Percentiles rank a stretch among this genome's conserved stretches.
phyloP scores from a whole-genome alignment of 1,139 yeast species.

The Hanseniaspora uvarum region DNA sequence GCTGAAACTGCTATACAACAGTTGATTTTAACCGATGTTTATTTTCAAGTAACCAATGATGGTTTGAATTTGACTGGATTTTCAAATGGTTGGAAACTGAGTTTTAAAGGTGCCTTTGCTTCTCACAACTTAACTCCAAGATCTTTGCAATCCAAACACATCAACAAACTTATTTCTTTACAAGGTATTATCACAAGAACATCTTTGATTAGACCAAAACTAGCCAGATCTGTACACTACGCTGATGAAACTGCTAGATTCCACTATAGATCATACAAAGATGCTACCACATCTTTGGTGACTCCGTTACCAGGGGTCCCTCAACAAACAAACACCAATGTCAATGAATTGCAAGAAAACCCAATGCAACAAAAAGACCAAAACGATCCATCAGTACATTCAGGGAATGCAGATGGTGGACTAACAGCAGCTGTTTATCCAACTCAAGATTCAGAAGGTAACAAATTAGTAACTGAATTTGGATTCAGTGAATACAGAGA shows the following conservation, averaged over 20 bases:
- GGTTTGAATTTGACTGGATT: constrained; percentile 16
- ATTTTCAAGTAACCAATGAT: constrained; percentile 18
- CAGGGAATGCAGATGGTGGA: constrained; percentile 25
- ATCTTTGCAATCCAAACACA: constrained; percentile 62
- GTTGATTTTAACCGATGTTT: constrained; percentile 55
- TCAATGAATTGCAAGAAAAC: constrained; percentile 85
- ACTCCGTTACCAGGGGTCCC: constrained; percentile 36
- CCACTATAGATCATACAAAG: constrained; percentile 85
- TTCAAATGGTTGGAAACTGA: constrained; percentile 35
- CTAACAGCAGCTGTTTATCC: constrained; percentile 79
- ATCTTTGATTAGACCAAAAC: constrained; percentile 84
- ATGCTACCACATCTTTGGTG: constrained; percentile 82
- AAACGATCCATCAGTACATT: constrained; percentile 22
- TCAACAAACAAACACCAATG: constrained; percentile 48
- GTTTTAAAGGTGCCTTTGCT: constrained; percentile 89
- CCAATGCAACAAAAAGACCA: constrained; percentile 36
- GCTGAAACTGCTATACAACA: constrained; percentile 81
- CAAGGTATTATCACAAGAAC: constrained; percentile 96
- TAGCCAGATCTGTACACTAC: constrained; percentile 85
- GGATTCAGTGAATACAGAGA: constrained; percentile 90
- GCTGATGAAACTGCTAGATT: constrained; percentile 76
- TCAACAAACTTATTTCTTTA: constrained; percentile 74
- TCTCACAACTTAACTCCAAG: constrained; percentile 80
- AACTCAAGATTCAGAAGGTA: constrained; percentile 84
- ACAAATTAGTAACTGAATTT: constrained; percentile 78